phyloP scores from a whole-genome alignment of 257 asterid species.

The Przewalskia tangutica region DNA sequence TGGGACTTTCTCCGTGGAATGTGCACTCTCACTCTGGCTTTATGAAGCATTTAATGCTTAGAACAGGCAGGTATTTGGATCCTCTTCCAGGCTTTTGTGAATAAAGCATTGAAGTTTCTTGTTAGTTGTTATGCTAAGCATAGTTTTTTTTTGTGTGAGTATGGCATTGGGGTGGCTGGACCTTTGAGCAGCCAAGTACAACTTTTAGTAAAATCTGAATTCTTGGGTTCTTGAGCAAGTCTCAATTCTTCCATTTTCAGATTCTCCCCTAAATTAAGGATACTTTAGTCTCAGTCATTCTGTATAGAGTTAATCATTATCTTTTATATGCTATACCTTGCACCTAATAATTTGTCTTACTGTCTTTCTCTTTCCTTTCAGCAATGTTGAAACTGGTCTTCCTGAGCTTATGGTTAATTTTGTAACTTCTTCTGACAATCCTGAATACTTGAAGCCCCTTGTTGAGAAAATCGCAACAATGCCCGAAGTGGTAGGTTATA shows the following conservation, averaged over 20 bases:
- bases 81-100: not conserved
- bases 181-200: not conserved
- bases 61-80: conserved; percentile 72
- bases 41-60: conserved; percentile 87
- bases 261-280: not conserved
- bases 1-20: conserved; percentile 64
- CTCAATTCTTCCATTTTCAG: not conserved
- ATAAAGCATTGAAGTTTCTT: not conserved
- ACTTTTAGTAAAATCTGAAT: not conserved
- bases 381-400: conserved; percentile 57
- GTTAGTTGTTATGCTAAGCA: not conserved
- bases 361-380: conserved; percentile 20
- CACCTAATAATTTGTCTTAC: not conserved
- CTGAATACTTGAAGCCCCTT: conserved; percentile 66
- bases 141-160: not conserved
- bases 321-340: not conserved
- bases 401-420: conserved; percentile 96
- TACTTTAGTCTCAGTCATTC: not conserved
- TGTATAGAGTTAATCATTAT: not conserved
- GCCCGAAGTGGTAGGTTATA: conserved; percentile 73
- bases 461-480: conserved; percentile 51
- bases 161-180: not conserved
- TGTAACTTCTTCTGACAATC: conserved; percentile 79
- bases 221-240: not conserved
- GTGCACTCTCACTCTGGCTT: conserved; percentile 82